These are phyloP conservation scores for Boechera divaricarpa DNA, from an alignment of 345 rosid genomes.

Conservation along the genomic window DNA sequence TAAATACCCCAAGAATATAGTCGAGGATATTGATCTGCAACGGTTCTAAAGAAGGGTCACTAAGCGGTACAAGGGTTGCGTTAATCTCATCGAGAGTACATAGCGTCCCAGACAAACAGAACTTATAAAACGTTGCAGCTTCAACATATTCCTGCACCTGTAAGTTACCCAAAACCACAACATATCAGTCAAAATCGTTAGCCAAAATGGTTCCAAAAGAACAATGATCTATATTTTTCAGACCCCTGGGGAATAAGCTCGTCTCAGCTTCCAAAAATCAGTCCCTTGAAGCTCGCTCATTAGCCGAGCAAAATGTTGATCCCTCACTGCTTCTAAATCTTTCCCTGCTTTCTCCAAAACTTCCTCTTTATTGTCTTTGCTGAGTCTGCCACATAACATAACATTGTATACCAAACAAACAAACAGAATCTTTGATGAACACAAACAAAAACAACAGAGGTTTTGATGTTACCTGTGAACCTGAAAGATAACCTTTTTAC, in stretches of 20 bases:
- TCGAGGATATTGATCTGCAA: slow-evolving; percentile 89
- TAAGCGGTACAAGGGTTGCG: slow-evolving; percentile 60
- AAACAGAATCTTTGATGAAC: not conserved
- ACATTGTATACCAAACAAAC: not conserved
- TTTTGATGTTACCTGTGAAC: slow-evolving; percentile 75
- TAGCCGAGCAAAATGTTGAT: slow-evolving; percentile 65
- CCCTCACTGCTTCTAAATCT: slow-evolving; percentile 68
- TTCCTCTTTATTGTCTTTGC: slow-evolving; percentile 73
- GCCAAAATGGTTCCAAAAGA: slow-evolving; percentile 2
- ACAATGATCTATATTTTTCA: slow-evolving; percentile 33
- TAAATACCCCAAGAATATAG: slow-evolving; percentile 83
- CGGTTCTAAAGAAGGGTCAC: slow-evolving; percentile 75
- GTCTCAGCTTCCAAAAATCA: slow-evolving; percentile 90
- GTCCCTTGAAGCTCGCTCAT: slow-evolving; percentile 86
- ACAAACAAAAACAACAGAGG: slow-evolving; percentile 9
- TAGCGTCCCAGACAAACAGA: slow-evolving; percentile 73
- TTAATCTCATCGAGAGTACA: slow-evolving; percentile 80
- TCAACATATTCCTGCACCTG: slow-evolving; percentile 96
- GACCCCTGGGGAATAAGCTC: slow-evolving; percentile 95
- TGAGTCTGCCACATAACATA: slow-evolving; percentile 53
- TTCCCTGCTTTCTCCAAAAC: slow-evolving; percentile 84
- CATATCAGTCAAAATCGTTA: slow-evolving; percentile 12
- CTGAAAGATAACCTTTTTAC: slow-evolving; percentile 96
- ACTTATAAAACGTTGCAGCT: slow-evolving; percentile 89
- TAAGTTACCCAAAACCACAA: slow-evolving; percentile 33